Base-by-base conservation (phyloP, 352 stramenopile genomes). In the Pythium monospermum region DNA sequence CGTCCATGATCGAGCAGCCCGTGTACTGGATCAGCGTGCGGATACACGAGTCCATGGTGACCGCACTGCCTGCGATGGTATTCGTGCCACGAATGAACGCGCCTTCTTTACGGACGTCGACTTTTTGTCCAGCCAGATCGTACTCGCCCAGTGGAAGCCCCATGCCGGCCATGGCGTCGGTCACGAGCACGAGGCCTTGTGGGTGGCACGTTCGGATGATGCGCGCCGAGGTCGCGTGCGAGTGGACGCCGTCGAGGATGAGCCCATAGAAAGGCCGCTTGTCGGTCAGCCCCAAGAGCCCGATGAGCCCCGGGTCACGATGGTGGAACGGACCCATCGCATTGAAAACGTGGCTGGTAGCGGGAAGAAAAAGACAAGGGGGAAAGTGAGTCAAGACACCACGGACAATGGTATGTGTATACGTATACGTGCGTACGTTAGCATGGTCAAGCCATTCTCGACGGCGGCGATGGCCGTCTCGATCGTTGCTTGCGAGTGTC, bases 291-390 rank as follows among this genome's bases (percentile, higher is more conserved):
- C 85, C 87, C 10, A 96, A 68, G 21, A 97, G 61, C 1, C 89
- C 89, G 12, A 96, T 81, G 46, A 97, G 75, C 3, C 87, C 89
- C 6, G 89, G 89, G 36, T 95, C 76, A 23, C 87, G 79, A 57
- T 96, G 89, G 52, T 97, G 87, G 68, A 97, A 96, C 5, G 79
- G 69, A 19, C 68, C 76, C 89, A 97, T 97, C 7, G 89, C 89
- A 55, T 96, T 97, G 67, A 94, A 97, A 16, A 96, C 54, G 61
- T 97, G 87, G 6, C 71, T 83, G 25, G 16, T n/a, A 31, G 12
- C 19, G 32, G 10, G 27, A 6, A 30, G 19, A 28, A 30, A 11
- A 28, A 23, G 5, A 13, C 27, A 5, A 43, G 31, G 6, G 16
- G 23, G 21, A 57, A 4, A 45, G 18, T 28, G 5, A 49, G 22